Evolutionary conservation across 495 filamentous ascomycete genomes (phyloP), one percentile per base, ranked within the genome.

Genomic region (Friedmanniomyces simplex): DNA sequence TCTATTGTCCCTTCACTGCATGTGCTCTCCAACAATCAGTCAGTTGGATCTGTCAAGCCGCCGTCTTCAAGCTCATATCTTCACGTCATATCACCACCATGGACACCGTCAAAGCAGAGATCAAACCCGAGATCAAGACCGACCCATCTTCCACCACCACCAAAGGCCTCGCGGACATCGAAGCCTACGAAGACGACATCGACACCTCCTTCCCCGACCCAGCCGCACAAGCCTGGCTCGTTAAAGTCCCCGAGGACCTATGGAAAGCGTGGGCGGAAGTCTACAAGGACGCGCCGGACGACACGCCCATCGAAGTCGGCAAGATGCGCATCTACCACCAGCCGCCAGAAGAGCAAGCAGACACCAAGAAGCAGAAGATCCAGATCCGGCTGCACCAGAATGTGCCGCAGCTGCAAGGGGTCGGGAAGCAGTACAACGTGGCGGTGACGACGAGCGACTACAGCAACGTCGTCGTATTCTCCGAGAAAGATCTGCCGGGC

Each of bases 401-500:
- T 26, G 65, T 81, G 16, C 72, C 79, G 1, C 74, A 81, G 50
- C 84, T 88, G 63, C 72, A 79, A 52, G 71, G 79, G 1, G 73
- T 95, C 18, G 88, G 89, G 1, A 88, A 87, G 63, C 88, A 94
- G 67, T 97, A 95, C 71, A 76, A 82, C 49, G 73, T 97, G 51
- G 79, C 88, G 14, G 66, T 86, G 57, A 82, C 76, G 55, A 84
- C 80, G 64, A 62, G 74, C 64, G 67, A 80, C 61, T 70, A 83
- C 49, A 72, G 79, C 66, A 98, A 96, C 66, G 91, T 87, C 8
- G 95, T 82, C 66, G 71, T 96, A 41, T 97, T 97, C 66, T 86
- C 85, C 16, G 91, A 97, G 70, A 89, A 93, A 68, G 87, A 97
- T 66, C 77, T 94, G 22, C 85, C 89, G 1, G 88, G 58, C 54